Conservation (phyloP, 2,329 filamentous ascomycete species). For the Leptographium radiaticola region DNA sequence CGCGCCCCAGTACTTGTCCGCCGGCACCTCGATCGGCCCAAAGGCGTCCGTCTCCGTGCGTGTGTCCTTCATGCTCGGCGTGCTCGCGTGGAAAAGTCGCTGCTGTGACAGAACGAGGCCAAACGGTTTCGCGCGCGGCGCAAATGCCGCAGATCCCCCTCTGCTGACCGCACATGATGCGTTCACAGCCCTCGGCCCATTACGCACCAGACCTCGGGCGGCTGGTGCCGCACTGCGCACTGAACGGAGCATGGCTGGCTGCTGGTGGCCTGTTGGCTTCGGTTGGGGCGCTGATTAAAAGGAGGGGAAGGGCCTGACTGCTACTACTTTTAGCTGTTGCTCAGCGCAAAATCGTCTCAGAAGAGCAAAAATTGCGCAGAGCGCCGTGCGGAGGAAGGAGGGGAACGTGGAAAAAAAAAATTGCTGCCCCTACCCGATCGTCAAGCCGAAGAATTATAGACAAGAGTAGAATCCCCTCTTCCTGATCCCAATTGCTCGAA, state of each 20-base stretch:
- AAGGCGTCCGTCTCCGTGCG: slow-evolving; percentile 95
- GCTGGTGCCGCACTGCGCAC: slow-evolving; percentile 6
- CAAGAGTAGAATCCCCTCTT: background rate
- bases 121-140: background rate
- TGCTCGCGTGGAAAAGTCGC: slow-evolving; percentile 8
- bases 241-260: slow-evolving; percentile 9
- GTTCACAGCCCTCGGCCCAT: background rate
- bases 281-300: background rate
- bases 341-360: too few species aligned
- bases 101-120: background rate
- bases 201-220: slow-evolving; percentile 8
- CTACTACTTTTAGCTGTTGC: background rate
- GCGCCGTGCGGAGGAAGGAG: background rate
- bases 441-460: background rate
- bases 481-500: background rate
- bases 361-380: too few species aligned
- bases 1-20: slow-evolving; percentile 96
- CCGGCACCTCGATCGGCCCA: slow-evolving; percentile 84
- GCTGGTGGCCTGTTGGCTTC: background rate
- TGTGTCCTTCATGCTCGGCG: slow-evolving; percentile 27
- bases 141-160: background rate
- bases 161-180: background rate
- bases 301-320: background rate
- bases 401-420: background rate
- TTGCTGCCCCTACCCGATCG: background rate